Evolutionary conservation across 176 grass and related monocot species (phyloP).

Genomic region (Bromus sterilis): DNA sequence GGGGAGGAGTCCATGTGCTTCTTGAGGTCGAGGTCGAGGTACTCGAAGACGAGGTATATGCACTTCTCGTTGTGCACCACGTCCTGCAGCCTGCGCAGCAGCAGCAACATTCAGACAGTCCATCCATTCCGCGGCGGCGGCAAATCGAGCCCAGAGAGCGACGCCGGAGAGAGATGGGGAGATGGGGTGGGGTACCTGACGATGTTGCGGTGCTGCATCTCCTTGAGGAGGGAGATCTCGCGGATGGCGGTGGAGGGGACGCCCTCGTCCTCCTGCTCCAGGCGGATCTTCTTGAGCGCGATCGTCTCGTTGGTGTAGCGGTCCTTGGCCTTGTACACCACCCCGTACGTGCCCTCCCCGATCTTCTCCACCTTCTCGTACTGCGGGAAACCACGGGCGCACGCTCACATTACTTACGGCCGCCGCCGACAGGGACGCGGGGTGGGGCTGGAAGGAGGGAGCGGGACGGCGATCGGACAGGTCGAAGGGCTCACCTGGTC

Average conservation of each 20-base stretch:
- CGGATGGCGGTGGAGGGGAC: conserved; percentile 91
- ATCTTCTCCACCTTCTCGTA: conserved; percentile 99
- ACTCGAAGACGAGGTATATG: conserved; percentile 93
- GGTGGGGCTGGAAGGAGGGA: not conserved
- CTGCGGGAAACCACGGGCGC: not conserved
- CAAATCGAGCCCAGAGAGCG: not conserved
- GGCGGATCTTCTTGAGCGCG: conserved; percentile 95
- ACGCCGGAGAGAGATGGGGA: not conserved
- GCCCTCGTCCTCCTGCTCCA: conserved; percentile 94
- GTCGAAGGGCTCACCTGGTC: conserved; percentile 34
- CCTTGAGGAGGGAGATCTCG: conserved; percentile 96
- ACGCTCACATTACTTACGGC: not conserved
- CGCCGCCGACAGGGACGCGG: not conserved
- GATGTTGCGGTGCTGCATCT: conserved; percentile 92
- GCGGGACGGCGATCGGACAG: not conserved
- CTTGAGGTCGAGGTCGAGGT: conserved; percentile 95
- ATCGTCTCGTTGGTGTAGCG: conserved; percentile 81
- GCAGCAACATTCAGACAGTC: not conserved
- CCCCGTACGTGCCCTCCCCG: conserved; percentile 91
- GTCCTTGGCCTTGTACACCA: conserved; percentile 91
- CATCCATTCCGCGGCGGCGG: not conserved
- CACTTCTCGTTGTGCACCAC: conserved; percentile 73
- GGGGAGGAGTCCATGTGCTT: conserved; percentile 92
- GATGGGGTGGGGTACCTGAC: conserved; percentile 37
- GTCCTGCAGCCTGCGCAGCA: conserved; percentile 72